Base-by-base conservation (phyloP, 1,284 basidiomycete genomes). In the Marasmius oreades region DNA sequence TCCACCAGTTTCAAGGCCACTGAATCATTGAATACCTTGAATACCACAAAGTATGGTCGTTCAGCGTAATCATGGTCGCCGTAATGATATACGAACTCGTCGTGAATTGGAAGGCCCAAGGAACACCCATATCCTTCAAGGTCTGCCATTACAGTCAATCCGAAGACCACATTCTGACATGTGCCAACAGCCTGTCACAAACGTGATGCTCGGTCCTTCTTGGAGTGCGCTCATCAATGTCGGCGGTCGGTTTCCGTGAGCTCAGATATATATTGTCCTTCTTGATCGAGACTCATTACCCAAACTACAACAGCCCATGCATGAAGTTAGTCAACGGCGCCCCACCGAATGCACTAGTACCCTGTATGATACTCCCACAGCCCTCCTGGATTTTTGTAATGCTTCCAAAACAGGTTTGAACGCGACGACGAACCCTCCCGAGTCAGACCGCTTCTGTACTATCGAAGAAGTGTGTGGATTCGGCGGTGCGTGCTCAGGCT, bases 151-250 rank as follows among this genome's bases (percentile, higher is more conserved):
- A 8, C 20, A 55, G 75, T 64, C 42, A 44, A 11, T 14, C 33
- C 52, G 10, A 16, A 42, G 14, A 33, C 64, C 34, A 62, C 34
- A 23, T 51, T 34, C 31, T 51, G 8, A 50, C 39, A 31, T 12
- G 26, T 23, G 45, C 47, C 34, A 11, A 20, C 62, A 90, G 78
- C 92, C 92, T 2, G 78, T 78, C 11, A 85, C 95, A 61, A 97
- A 97, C 68, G 89, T 88, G 6, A 97, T 98, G 94, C 76, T 95
- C 26, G 95, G 95, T 0, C 95, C 95, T 0, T 90, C 92, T 0
- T 82, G 82, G 42, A 86, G 87, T 45, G 93, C 91, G 3, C 74
- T 98, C 16, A 94, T 98, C 63, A 85, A 90, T 62, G 77, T 94
- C 48, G 95, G 90, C n/a, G 93, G 95, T 16, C 90, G 96, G 16